A percentile compares a stretch with the other conserved stretches of the same genome.
phyloP scores from a whole-genome alignment of 805 yeast species.

The Wickerhamiella australiensis region DNA sequence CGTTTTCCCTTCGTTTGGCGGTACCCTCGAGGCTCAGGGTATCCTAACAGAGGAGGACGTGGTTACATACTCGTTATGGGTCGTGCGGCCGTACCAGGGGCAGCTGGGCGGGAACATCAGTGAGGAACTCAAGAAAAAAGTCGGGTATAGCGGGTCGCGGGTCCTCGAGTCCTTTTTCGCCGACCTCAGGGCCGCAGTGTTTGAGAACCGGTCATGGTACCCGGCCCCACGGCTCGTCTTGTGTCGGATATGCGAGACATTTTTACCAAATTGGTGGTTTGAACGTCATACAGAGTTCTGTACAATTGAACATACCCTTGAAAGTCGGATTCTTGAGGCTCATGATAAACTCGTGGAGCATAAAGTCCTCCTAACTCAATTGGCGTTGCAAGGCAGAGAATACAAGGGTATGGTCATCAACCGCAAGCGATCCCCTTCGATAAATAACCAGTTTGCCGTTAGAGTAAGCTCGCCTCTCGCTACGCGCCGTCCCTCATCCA shows the following conservation, averaged over 20 bases:
- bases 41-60: slow-evolving; percentile 58
- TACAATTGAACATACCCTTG: slow-evolving; percentile 68
- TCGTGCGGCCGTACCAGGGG: slow-evolving; percentile 25
- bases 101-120: slow-evolving; percentile 2
- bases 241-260: slow-evolving; percentile 85
- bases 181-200: slow-evolving; percentile 49
- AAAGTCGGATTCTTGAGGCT: slow-evolving; percentile 56
- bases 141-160: slow-evolving; percentile 76
- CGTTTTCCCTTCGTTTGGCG: neutral
- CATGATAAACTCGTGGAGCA: slow-evolving; percentile 76
- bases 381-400: slow-evolving; percentile 16
- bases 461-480: slow-evolving; percentile 23
- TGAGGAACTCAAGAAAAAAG: slow-evolving; percentile 42
- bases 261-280: slow-evolving; percentile 92
- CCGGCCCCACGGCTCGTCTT: slow-evolving; percentile 75
- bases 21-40: slow-evolving; percentile 77
- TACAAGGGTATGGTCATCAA: slow-evolving; percentile 8
- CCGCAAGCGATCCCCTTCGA: neutral
- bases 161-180: slow-evolving; percentile 65
- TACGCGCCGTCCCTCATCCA: neutral
- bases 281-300: slow-evolving; percentile 86
- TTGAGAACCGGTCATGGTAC: slow-evolving; percentile 41
- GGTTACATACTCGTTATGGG: slow-evolving; percentile 66
- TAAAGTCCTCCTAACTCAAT: slow-evolving; percentile 34
- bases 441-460: slow-evolving; percentile 19